Evolutionary conservation across 331 rosid species (phyloP).

Genomic region (Quercus tomentella): DNA sequence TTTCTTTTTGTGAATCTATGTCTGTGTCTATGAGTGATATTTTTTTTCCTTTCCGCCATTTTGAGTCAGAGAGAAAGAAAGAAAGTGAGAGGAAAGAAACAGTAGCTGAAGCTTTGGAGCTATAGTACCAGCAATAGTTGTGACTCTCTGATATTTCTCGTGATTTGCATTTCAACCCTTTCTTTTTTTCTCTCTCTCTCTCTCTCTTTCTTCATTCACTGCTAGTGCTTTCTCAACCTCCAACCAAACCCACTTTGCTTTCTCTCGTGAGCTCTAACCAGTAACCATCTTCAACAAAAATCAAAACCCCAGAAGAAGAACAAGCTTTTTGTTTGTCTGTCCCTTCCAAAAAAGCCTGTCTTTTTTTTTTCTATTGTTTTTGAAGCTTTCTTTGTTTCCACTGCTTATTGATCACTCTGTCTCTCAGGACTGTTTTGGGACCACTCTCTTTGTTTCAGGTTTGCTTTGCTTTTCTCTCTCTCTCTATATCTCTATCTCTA

Average conservation of each 20-base stretch:
- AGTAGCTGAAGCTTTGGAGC: not conserved
- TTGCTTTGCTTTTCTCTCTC: not conserved
- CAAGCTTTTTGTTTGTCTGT: not conserved
- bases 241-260: not conserved
- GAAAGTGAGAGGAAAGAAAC: not conserved
- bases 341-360: not conserved
- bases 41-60: not conserved
- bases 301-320: too few relatives aligned
- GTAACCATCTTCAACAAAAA: too few relatives aligned
- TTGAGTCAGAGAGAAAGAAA: not conserved
- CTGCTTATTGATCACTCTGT: not conserved
- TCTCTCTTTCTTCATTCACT: conserved; percentile 48
- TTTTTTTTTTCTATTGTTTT: not conserved
- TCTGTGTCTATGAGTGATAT: too few relatives aligned
- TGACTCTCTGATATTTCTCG: conserved; percentile 49
- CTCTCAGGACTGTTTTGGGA: not conserved
- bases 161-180: conserved; percentile 50
- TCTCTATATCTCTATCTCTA: not conserved
- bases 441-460: not conserved
- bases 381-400: not conserved
- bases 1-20: too few relatives aligned
- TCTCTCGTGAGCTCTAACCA: conserved; percentile 2
- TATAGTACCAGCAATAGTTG: conserved; percentile 12
- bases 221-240: conserved; percentile 3
- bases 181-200: conserved; percentile 12